phyloP scores from a whole-genome alignment of 345 rosid genomes.

The Citrus reticulata region DNA sequence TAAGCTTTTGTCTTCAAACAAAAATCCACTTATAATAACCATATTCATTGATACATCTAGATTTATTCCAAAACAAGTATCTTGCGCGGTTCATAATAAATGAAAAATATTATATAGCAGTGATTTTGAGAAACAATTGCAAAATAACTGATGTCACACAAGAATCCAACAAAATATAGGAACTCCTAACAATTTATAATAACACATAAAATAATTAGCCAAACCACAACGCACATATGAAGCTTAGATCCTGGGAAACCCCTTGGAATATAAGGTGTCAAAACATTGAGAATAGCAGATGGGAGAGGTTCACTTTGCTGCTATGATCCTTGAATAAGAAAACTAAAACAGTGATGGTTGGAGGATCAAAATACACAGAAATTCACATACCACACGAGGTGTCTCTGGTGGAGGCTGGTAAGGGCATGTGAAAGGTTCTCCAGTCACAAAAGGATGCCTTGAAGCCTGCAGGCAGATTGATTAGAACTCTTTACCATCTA shows the following conservation, averaged over 20 bases:
- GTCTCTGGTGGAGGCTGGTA: slow-evolving; percentile 82
- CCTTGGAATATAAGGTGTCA: background rate
- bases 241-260: background rate
- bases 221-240: background rate
- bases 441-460: slow-evolving; percentile 96
- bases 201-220: background rate
- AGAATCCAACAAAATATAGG: background rate
- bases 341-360: background rate
- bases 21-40: background rate
- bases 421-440: slow-evolving; percentile 94
- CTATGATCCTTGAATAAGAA: background rate
- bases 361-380: background rate
- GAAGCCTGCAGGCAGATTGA: slow-evolving; percentile 68
- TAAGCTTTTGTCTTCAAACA: background rate
- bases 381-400: slow-evolving; percentile 71
- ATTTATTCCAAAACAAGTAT: background rate
- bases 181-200: background rate
- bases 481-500: background rate
- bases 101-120: background rate
- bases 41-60: background rate
- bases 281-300: background rate
- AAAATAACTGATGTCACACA: background rate
- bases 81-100: background rate
- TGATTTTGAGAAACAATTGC: background rate
- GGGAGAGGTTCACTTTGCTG: background rate